Evolutionary conservation across 495 filamentous ascomycete species (phyloP).

Genomic region (Aspergillus indologenus): DNA sequence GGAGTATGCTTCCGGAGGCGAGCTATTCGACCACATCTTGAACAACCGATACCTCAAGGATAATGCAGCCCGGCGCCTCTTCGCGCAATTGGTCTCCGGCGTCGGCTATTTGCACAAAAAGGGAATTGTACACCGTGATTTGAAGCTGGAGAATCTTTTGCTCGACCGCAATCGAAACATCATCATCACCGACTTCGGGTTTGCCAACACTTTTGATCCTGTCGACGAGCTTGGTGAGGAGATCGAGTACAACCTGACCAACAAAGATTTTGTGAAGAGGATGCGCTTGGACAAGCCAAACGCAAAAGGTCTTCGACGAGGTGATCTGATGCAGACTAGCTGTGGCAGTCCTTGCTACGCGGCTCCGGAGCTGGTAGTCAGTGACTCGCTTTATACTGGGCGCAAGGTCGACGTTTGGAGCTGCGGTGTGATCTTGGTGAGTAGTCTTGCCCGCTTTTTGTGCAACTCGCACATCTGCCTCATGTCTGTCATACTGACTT

Average conservation of each 20-base stretch:
- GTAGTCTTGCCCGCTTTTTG: constrained; percentile 30
- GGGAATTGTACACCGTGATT: constrained; percentile 95
- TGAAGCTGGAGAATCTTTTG: constrained; percentile 95
- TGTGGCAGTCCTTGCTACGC: constrained; percentile 79
- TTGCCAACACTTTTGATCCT: constrained; percentile 95
- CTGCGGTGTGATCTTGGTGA: constrained; percentile 96
- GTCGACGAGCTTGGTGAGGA: constrained; percentile 84
- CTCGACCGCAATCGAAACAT: constrained; percentile 97
- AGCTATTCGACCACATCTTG: constrained; percentile 97
- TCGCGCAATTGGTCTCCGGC: constrained; percentile 93
- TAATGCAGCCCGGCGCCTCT: constrained; percentile 80
- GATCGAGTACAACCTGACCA: constrained; percentile 80
- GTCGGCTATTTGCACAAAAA: constrained; percentile 99
- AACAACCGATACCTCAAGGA: constrained; percentile 96
- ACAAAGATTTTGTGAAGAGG: constrained; percentile 79
- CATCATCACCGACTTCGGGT: constrained; percentile 99
- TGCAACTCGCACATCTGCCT: not conserved
- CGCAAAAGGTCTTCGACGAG: constrained; percentile 78
- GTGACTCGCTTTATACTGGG: constrained; percentile 94
- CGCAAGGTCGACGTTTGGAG: constrained; percentile 99
- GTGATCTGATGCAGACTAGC: constrained; percentile 57
- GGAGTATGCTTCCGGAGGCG: constrained; percentile 95
- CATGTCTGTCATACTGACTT: not conserved
- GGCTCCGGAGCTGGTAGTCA: constrained; percentile 94
- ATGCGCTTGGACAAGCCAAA: constrained; percentile 75